Evolutionary conservation across 2,329 filamentous ascomycete species (phyloP), one percentile per base, ranked within the genome.

Genomic region (Eurotiales sp.): DNA sequence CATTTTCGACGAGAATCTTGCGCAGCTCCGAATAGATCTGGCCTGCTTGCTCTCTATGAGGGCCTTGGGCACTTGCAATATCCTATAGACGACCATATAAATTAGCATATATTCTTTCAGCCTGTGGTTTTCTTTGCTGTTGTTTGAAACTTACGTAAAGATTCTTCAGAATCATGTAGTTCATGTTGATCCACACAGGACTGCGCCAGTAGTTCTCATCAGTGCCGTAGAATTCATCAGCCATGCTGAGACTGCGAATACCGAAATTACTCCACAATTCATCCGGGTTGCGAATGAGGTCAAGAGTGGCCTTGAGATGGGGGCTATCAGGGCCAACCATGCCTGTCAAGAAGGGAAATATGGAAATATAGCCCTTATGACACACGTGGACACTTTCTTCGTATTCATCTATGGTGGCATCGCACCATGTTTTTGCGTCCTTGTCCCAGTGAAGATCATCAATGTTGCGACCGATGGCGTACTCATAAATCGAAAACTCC

Each of bases 171-270:
- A 88, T 84, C 61, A 97, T 76, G 69, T 96, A 97, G 73, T 97
- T 97, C 59, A 97, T 90, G 65, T 93, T 93, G 64, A 97, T 87
- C 92, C 92, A 97, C 21, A 97, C 81, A 0, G 93, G 90, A 57
- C 89, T 88, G 56, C 90, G 82, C 92, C 93, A 99, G 76, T 99
- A 99, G 70, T 99, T 96, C 75, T 99, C 93, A 2, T 79, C 88
- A 0, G 90, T 95, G 36, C 86, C 90, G 68, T 96, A 97, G 55
- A 90, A 82, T 62, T 86, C 77, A 63, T 92, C 87, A 61, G 83
- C 83, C 72, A 86, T 87, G 72, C 90, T 96, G 68, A 99, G 70
- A 70, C 90, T 96, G 55, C 92, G 81, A 56, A 99, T 81, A n/a
- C 93, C 93, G 61, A 88, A 84, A 2, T 85, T 80, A 64, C 87